These are phyloP conservation scores for Cryptosporidium tyzzeri DNA, from an alignment of 169 alveolate species.

Conservation along the genomic window DNA sequence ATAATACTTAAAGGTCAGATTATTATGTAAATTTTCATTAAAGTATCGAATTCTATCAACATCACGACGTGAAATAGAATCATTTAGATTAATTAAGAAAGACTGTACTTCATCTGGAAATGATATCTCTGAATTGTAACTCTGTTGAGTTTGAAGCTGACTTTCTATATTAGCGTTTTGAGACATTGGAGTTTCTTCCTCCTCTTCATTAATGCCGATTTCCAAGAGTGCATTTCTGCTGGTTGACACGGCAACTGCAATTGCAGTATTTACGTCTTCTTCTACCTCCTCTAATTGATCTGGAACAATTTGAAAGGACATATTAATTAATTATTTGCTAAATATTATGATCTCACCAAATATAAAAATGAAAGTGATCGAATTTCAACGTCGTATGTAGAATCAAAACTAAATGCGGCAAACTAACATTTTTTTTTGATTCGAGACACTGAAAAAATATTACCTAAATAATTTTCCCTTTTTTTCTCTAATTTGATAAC, in stretches of 20 bases:
- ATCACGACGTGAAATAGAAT: slow-evolving; percentile 43
- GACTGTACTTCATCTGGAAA: slow-evolving; percentile 70
- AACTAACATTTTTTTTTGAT: slow-evolving; percentile 1
- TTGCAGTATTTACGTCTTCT: slow-evolving; percentile 63
- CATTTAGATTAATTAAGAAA: slow-evolving; percentile 25
- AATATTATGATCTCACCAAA: neutral
- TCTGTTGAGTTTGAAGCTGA: slow-evolving; percentile 27
- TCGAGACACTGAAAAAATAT: slow-evolving; percentile 10
- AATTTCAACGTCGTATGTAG: neutral
- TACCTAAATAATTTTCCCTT: neutral
- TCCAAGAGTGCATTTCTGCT: slow-evolving; percentile 34
- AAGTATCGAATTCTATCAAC: slow-evolving; percentile 62
- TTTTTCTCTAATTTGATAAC: neutral
- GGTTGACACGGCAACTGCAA: slow-evolving; percentile 69
- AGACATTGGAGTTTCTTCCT: slow-evolving; percentile 59
- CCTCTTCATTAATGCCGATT: slow-evolving; percentile 47
- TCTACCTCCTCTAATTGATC: slow-evolving; percentile 70
- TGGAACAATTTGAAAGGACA: slow-evolving; percentile 63
- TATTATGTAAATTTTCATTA: slow-evolving; percentile 15
- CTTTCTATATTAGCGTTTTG: slow-evolving; percentile 24
- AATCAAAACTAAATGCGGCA: slow-evolving; percentile 10
- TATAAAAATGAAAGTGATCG: neutral
- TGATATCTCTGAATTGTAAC: slow-evolving; percentile 9
- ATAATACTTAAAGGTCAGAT: slow-evolving; percentile 52
- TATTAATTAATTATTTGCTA: slow-evolving; percentile 5